Base-by-base conservation (phyloP, 2,329 filamentous ascomycete genomes). In the Trichoderma endophyticum region DNA sequence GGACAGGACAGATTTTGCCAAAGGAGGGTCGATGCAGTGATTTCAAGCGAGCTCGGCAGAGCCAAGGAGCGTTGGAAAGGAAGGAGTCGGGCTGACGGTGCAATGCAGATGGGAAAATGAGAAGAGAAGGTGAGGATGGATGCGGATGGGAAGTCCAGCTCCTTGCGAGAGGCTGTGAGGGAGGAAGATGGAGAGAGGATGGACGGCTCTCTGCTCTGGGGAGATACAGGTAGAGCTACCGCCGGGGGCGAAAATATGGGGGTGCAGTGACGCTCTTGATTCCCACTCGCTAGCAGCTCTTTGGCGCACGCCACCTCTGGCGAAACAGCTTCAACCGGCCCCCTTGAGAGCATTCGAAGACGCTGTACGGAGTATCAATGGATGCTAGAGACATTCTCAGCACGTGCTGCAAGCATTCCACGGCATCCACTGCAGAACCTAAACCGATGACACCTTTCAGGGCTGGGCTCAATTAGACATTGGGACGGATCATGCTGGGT, bases 91-190 rank as follows among this genome's bases (percentile, higher is more conserved):
- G 79, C 78, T 77, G 77, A 78, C 75, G 75, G 76, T 76, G 54
- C 75, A 75, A 76, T 75, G 54, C 76, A 80, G 81, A 80, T 81
- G 79, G 76, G 79, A 61, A 61, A 77, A 81, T 65, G 61, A 71
- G 69, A 83, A 84, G 80, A 80, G 78, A 81, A 80, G 77, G 80
- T 80, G 78, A 77, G 78, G 78, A 82, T 80, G 84, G 82, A 83
- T 86, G 83, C 61, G 43, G 77, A 80, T 76, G 78, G 76, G 73
- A 76, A 77, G 79, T 81, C 77, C 80, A 81, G 78, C 79, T 81
- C 79, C 77, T 75, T 70, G 71, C 59, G 69, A 75, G 71, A 71
- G 75, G 79, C 77, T 76, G 74, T 73, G 73, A 74, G 77, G 75
- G 77, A 78, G 74, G 76, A 78, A 72, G 75, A 66, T 74, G 73